Percentiles rank a stretch among this genome's conserved stretches.
Evolutionary conservation across 805 yeast species (phyloP).

Genomic region (Kodamaea neixiangensis): DNA sequence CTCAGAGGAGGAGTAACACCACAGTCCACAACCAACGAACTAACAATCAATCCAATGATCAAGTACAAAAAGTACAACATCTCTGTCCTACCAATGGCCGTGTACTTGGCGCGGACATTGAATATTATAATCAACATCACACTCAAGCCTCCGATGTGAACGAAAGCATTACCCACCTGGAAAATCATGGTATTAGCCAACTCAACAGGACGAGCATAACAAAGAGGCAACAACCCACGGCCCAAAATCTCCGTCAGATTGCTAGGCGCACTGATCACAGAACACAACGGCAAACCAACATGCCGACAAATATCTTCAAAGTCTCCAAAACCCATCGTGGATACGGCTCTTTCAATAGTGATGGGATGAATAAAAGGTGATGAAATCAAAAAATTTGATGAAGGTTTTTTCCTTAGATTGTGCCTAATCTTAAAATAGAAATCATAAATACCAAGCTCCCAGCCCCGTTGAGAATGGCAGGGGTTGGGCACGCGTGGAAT

Average conservation of each 20-base stretch:
- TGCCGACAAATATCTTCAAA: constrained; percentile 62
- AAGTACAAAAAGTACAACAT: constrained; percentile 72
- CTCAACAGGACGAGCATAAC: constrained; percentile 85
- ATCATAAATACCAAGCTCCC: background rate
- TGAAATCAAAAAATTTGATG: background rate
- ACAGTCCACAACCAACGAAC: constrained; percentile 79
- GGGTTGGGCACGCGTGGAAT: background rate
- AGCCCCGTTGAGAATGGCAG: background rate
- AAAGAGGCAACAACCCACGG: constrained; percentile 69
- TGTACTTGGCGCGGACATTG: constrained; percentile 79
- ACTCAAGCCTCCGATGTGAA: constrained; percentile 72
- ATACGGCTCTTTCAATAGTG: background rate
- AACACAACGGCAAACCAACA: constrained; percentile 78
- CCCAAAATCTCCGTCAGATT: constrained; percentile 26
- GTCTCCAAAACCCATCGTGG: constrained; percentile 63
- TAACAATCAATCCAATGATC: constrained; percentile 56
- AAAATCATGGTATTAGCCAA: constrained; percentile 90
- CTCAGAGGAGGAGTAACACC: constrained; percentile 93
- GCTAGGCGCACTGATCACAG: constrained; percentile 59
- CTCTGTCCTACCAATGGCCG: constrained; percentile 92
- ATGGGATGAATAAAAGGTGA: background rate
- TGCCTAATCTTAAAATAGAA: constrained; percentile 1
- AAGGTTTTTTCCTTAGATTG: background rate
- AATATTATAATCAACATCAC: constrained; percentile 70
- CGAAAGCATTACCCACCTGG: constrained; percentile 83